A percentile compares a stretch with the other conserved stretches of the same genome.
Evolutionary conservation across 2,329 filamentous ascomycete genomes (phyloP).

Genomic region (Pezicula carpinea): DNA sequence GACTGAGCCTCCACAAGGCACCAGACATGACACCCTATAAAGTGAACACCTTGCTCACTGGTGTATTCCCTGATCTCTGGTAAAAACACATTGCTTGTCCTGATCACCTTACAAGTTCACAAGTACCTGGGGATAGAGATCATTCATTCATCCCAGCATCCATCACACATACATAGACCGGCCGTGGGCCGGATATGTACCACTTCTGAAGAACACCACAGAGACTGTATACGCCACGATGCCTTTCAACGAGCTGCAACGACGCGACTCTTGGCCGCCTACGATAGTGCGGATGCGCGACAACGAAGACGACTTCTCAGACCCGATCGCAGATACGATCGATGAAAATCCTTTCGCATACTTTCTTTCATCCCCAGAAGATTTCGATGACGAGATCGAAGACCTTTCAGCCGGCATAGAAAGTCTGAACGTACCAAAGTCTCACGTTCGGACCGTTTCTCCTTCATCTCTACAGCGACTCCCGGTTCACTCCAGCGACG

Average conservation of each 20-base stretch:
- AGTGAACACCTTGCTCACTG: neutral
- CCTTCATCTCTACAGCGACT: conserved; percentile 21
- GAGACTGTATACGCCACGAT: conserved; percentile 10
- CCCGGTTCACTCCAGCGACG: neutral
- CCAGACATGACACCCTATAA: neutral
- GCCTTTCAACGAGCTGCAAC: conserved; percentile 25
- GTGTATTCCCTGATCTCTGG: neutral
- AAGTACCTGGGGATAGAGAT: neutral
- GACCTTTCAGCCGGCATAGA: conserved; percentile 30
- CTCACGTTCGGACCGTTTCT: conserved; percentile 25
- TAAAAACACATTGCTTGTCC: neutral
- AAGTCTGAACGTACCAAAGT: conserved; percentile 14
- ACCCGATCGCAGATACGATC: conserved; percentile 16
- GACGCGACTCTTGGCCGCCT: conserved; percentile 30
- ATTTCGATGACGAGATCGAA: conserved; percentile 16
- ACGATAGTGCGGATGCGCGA: conserved; percentile 24
- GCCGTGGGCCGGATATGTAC: conserved; percentile 25
- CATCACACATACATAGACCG: conserved; percentile 22
- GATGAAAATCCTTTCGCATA: conserved; percentile 30
- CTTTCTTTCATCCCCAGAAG: conserved; percentile 23
- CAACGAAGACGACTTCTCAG: conserved; percentile 6
- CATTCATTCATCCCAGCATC: neutral
- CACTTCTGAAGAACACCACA: neutral
- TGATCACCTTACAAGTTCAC: neutral
- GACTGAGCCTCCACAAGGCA: conserved; percentile 1